Conservation (phyloP, 2,329 filamentous ascomycete species). For the Xylaria sp. region DNA sequence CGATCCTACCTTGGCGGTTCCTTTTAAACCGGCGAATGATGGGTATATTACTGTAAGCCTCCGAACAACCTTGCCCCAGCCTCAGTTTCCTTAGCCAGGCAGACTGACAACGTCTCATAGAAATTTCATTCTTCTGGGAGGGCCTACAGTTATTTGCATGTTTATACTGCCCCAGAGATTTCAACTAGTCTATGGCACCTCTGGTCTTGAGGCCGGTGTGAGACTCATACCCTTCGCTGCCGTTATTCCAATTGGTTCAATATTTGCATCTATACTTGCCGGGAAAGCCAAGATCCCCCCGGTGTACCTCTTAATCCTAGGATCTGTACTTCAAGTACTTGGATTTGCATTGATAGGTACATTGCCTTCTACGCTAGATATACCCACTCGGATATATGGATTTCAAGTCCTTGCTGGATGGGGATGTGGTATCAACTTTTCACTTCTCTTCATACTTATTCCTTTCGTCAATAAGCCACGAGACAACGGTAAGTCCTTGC, state of each 20-base stretch:
- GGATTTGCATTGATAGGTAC: slow-evolving; percentile 34
- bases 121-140: slow-evolving; percentile 32
- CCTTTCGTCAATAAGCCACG: slow-evolving; percentile 32
- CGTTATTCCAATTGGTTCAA: slow-evolving; percentile 29
- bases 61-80: background rate
- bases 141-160: background rate
- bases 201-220: slow-evolving; percentile 31
- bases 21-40: slow-evolving; percentile 37
- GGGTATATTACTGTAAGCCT: slow-evolving; percentile 37
- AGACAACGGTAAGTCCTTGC: slow-evolving; percentile 34
- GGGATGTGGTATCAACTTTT: slow-evolving; percentile 36
- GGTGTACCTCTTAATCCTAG: slow-evolving; percentile 29
- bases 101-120: slow-evolving; percentile 21
- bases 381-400: slow-evolving; percentile 31
- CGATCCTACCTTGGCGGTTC: slow-evolving; percentile 40
- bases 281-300: slow-evolving; percentile 29
- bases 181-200: slow-evolving; percentile 39
- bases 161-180: slow-evolving; percentile 37
- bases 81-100: background rate
- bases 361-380: slow-evolving; percentile 17
- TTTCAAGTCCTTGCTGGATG: slow-evolving; percentile 33
- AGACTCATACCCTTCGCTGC: slow-evolving; percentile 36
- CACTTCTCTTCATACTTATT: slow-evolving; percentile 33
- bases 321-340: slow-evolving; percentile 31
- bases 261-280: slow-evolving; percentile 22